Evolutionary conservation across 2,329 filamentous ascomycete genomes (phyloP).

Genomic region (Botrytis aclada): DNA sequence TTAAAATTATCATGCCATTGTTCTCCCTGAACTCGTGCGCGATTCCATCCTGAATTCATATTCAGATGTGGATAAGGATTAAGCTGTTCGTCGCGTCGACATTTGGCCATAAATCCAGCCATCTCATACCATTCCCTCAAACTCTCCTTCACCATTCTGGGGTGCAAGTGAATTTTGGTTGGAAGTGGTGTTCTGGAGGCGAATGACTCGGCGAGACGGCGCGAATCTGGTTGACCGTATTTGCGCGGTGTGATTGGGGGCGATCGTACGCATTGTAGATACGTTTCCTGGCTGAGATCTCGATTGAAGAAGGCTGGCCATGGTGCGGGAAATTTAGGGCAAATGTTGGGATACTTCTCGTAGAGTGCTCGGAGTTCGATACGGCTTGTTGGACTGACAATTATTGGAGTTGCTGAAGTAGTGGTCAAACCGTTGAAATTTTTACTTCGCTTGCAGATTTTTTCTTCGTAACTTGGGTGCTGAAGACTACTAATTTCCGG

Average conservation of each 20-base stretch:
- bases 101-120: not conserved
- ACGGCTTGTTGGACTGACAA: not conserved
- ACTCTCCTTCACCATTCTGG: not conserved
- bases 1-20: not conserved
- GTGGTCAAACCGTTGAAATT: too few relatives aligned
- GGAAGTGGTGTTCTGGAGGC: slow-evolving; percentile 9
- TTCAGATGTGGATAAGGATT: slow-evolving; percentile 9
- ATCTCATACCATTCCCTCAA: slow-evolving; percentile 8
- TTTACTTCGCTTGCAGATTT: not conserved
- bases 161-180: not conserved
- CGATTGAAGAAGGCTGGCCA: slow-evolving; percentile 5
- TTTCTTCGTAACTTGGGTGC: not conserved
- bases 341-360: slow-evolving; percentile 5
- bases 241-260: not conserved
- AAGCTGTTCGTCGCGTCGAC: not conserved
- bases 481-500: not conserved
- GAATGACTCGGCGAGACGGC: slow-evolving; percentile 5
- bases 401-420: not conserved
- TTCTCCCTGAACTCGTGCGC: slow-evolving; percentile 7
- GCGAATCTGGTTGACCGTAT: slow-evolving; percentile 3
- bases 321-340: not conserved
- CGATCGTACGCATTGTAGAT: not conserved
- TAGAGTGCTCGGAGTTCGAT: slow-evolving; percentile 3
- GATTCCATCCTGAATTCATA: slow-evolving; percentile 13
- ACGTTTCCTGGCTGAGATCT: not conserved